Evolutionary conservation across 2,329 filamentous ascomycete species (phyloP), one percentile per base, ranked within the genome.

Genomic region (Diaporthe humulicola): DNA sequence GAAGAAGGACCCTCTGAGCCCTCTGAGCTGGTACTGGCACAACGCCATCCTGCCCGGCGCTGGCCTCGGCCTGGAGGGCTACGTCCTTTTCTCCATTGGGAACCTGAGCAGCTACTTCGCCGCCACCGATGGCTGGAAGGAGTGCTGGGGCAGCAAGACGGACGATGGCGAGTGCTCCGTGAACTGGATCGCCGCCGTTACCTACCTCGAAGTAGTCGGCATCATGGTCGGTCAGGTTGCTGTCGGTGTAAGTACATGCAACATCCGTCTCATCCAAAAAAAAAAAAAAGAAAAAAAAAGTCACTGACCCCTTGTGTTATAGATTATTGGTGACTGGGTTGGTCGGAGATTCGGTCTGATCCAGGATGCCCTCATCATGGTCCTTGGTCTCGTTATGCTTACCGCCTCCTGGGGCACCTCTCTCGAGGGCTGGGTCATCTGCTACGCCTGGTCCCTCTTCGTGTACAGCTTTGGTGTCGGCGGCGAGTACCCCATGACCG

Each of bases 401-500:
- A 97, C 94, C 66, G 94, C 95, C 75, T 93, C 94, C 33, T 98
- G 96, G 96, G 96, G 96, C 76, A 85, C 93, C 42, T 95, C 91
- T 48, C 89, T 97, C 69, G 93, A 98, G 81, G 96, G 96, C 79
- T 98, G 96, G 96, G 94, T 98, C 74, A 98, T 98, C 81, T 98
- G 95, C 89, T 98, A 98, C 83, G 94, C 93, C 76, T 98, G 94
- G 94, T 95, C 95, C 52, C 90, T 98, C 50, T 98, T 98, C 88
- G 94, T 98, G 87, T 97, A 97, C 84, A 85, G 86, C 73, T 86
- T 91, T 69, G 91, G 90, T 77, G 91, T 92, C 73, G 95, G 95
- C 79, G 95, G 95, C 79, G 96, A 98, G 86, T 98, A 98, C 82
- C 96, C 96, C 77, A 98, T 98, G 90, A 98, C 96, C 45, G 96